A percentile compares a stretch with the other conserved stretches of the same genome.
phyloP scores from a whole-genome alignment of 202 grass and related monocot species.

The Digitaria exilis region DNA sequence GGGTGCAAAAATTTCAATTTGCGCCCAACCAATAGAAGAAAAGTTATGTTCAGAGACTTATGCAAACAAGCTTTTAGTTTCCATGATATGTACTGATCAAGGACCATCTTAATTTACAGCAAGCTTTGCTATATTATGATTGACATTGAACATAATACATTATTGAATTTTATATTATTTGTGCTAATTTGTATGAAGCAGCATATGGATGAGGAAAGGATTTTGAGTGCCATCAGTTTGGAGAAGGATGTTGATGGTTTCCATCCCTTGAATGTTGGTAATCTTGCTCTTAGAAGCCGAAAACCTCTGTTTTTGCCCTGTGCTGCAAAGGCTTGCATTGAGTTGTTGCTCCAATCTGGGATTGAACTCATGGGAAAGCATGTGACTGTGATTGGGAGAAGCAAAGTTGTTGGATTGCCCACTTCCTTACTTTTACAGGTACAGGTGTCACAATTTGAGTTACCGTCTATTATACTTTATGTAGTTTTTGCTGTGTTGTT shows the following conservation, averaged over 20 bases:
- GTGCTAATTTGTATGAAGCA: slow-evolving; percentile 38
- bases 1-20: no score
- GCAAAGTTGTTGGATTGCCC: slow-evolving; percentile 93
- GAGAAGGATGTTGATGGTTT: slow-evolving; percentile 98
- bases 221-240: slow-evolving; percentile 70
- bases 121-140: background rate
- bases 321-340: slow-evolving; percentile 89
- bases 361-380: slow-evolving; percentile 87
- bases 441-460: slow-evolving; percentile 1
- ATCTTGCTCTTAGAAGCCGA: slow-evolving; percentile 76
- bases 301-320: slow-evolving; percentile 86
- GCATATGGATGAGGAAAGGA: slow-evolving; percentile 90
- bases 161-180: background rate
- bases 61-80: slow-evolving; percentile 18
- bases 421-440: slow-evolving; percentile 93
- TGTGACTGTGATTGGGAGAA: slow-evolving; percentile 84
- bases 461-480: background rate
- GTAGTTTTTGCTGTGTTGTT: slow-evolving; percentile 9
- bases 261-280: slow-evolving; percentile 85
- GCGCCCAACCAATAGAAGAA: slow-evolving; percentile 2
- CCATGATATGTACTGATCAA: slow-evolving; percentile 1
- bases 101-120: slow-evolving; percentile 13
- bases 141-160: background rate
- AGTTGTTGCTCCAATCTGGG: slow-evolving; percentile 66
- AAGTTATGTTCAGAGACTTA: background rate